Base-by-base conservation (phyloP, 805 yeast genomes). In the Helenozyma baotianmanensis region DNA sequence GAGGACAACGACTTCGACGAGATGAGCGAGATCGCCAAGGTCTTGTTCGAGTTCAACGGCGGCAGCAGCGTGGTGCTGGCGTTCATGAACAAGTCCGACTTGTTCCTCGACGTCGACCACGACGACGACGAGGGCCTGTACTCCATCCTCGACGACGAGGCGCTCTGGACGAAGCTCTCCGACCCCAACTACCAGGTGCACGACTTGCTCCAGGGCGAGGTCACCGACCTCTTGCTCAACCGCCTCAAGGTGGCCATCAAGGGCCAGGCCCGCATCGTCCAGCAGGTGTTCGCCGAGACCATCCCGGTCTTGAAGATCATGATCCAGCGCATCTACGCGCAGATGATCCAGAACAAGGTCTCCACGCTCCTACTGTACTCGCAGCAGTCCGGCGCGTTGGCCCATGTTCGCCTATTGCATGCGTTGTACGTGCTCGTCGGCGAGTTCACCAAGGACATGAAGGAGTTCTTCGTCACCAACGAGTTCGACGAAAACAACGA, bases 51-150 rank as follows among this genome's bases (percentile, higher is more conserved):
- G 40, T 90, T 80, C 63, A 89, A 90, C 51, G 90, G 87, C 13
- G 96, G 96, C 9, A 70, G 75, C 9, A 79, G 82, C 38, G 90
- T 89, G 7, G 82, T 86, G 7, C 86, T 81, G 51, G 78, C 81
- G 30, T 90, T 85, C 59, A 83, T 89, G 25, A 78, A 77, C 51
- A 87, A 84, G 51, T 86, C 84, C 51, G 82, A 79, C 30, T 72
- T 81, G 38, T 82, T 89, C 55, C 64, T 69, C 34, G 67, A 63
- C 23, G 62, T 71, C 41, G 72, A 74, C 37, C 32, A 39, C 6
- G 40, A 36, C 14, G 38, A 34, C 10, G 60, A 67, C 39, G 53
- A 62, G n/a, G 61, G 57, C 13, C 58, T 54, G 18, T 43, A 42
- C 14, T 48, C 57, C 11, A 48, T 58, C 14, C 56, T 64, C 16